Evolutionary conservation across 371 early-diverging fungal species (phyloP).

Genomic region (Apophysomyces elegans): DNA sequence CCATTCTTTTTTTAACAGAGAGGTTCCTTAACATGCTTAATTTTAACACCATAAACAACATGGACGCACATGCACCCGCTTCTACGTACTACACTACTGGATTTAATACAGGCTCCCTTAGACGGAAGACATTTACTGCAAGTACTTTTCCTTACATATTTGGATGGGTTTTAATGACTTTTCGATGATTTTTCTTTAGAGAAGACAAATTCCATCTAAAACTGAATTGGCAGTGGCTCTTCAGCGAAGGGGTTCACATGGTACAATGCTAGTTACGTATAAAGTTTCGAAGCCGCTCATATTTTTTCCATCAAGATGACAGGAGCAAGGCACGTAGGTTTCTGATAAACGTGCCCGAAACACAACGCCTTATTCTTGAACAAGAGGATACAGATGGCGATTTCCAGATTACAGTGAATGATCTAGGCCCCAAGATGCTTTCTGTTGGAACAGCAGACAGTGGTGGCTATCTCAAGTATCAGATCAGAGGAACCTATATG

Average conservation of each 20-base stretch:
- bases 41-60: slow-evolving; percentile 8
- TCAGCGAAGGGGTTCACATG: slow-evolving; percentile 2
- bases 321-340: slow-evolving; percentile 67
- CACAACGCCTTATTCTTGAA: slow-evolving; percentile 69
- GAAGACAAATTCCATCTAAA: too few relatives aligned
- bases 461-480: slow-evolving; percentile 75
- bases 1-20: too few relatives aligned
- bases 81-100: slow-evolving; percentile 39
- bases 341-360: slow-evolving; percentile 77
- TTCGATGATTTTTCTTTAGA: too few relatives aligned
- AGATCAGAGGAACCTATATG: slow-evolving; percentile 88
- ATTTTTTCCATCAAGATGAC: slow-evolving; percentile 50
- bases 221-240: neutral
- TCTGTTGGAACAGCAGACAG: slow-evolving; percentile 78
- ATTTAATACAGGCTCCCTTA: slow-evolving; percentile 22
- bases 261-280: neutral
- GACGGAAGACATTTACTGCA: neutral
- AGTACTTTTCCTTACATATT: too few relatives aligned
- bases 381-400: slow-evolving; percentile 94
- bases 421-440: slow-evolving; percentile 84
- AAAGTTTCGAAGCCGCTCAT: neutral
- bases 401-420: slow-evolving; percentile 86
- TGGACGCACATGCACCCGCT: slow-evolving; percentile 34
- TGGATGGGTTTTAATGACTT: too few relatives aligned
- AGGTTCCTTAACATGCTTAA: slow-evolving; percentile 1